Conservation (phyloP, 176 grass and related monocot species). For the Oryza glumipatula region DNA sequence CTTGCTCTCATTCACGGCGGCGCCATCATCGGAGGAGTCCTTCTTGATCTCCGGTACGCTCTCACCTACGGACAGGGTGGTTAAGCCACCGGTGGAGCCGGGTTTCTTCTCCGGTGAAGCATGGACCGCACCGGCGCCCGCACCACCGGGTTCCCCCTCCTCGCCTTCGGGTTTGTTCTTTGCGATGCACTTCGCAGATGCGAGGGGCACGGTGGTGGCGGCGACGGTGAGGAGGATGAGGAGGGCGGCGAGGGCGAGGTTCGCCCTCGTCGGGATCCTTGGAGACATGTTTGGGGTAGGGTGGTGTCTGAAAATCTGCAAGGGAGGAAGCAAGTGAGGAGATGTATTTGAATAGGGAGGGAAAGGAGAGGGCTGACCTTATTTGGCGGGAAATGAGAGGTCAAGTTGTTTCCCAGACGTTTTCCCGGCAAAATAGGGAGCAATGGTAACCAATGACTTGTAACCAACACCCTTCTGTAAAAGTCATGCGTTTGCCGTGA, state of each 20-base stretch:
- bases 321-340: background rate
- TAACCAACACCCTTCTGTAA: background rate
- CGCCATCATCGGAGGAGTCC: background rate
- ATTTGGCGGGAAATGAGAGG: constrained; percentile 36
- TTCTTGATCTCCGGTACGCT: background rate
- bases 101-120: no score
- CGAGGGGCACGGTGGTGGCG: background rate
- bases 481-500: background rate
- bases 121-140: no score
- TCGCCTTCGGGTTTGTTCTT: background rate
- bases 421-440: constrained; percentile 7
- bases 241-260: constrained; percentile 22
- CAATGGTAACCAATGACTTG: constrained; percentile 2
- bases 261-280: constrained; percentile 16
- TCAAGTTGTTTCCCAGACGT: background rate
- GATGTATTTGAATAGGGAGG: constrained; percentile 28
- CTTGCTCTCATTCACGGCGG: background rate
- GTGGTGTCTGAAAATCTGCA: background rate
- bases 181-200: background rate
- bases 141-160: background rate
- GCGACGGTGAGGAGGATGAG: constrained; percentile 21
- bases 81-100: background rate
- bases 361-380: constrained; percentile 1
- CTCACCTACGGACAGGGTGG: background rate
- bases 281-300: background rate